phyloP scores from a whole-genome alignment of 345 rosid species.

The Arabidopsis thaliana region TAIR10.1 NC_003076.8:3869001-3869500 shows the following conservation, averaged over 20 bases:
- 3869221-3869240: slow-evolving; percentile 69
- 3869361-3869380: slow-evolving; percentile 79
- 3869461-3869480: not conserved
- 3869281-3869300: slow-evolving; percentile 90
- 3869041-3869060: slow-evolving; percentile 82
- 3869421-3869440: slow-evolving; percentile 21
- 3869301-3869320: slow-evolving; percentile 82
- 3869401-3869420: slow-evolving; percentile 92
- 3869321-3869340: slow-evolving; percentile 81
- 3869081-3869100: slow-evolving; percentile 88
- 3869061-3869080: slow-evolving; percentile 91
- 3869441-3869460: slow-evolving; percentile 5
- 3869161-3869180: not conserved
- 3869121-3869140: slow-evolving; percentile 9
- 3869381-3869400: slow-evolving; percentile 93
- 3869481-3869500: not conserved
- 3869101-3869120: slow-evolving; percentile 38
- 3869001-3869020: slow-evolving; percentile 66
- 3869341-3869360: slow-evolving; percentile 79
- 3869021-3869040: slow-evolving; percentile 73
- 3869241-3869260: slow-evolving; percentile 87
- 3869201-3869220: slow-evolving; percentile 8
- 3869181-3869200: slow-evolving; percentile 6
- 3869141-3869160: not conserved
- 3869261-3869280: slow-evolving; percentile 81